Evolutionary conservation across 2,329 filamentous ascomycete genomes (phyloP).

Genomic region (Onygenales sp.): DNA sequence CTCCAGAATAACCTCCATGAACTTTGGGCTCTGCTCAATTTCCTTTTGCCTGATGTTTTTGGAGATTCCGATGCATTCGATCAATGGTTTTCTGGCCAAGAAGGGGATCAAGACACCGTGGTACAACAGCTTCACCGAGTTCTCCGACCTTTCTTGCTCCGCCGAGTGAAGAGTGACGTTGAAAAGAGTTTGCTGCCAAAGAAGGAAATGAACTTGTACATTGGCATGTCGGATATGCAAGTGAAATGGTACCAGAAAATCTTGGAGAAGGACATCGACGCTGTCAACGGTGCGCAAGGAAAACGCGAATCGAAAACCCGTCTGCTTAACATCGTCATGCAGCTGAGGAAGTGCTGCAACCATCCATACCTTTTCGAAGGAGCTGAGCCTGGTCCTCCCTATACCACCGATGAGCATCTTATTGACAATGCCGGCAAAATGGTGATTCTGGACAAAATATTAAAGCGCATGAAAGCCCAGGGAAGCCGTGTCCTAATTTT

Average conservation of each 20-base stretch:
- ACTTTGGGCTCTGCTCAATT: slow-evolving; percentile 94
- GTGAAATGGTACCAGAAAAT: slow-evolving; percentile 99
- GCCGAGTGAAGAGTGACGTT: slow-evolving; percentile 93
- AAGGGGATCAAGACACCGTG: slow-evolving; percentile 85
- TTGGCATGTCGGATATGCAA: slow-evolving; percentile 99
- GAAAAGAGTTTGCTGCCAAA: slow-evolving; percentile 96
- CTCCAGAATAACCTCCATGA: slow-evolving; percentile 98
- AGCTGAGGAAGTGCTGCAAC: slow-evolving; percentile 96
- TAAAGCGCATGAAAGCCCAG: slow-evolving; percentile 71
- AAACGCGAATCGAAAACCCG: slow-evolving; percentile 97
- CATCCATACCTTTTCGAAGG: slow-evolving; percentile 97
- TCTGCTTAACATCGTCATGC: slow-evolving; percentile 97
- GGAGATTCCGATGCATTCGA: slow-evolving; percentile 95
- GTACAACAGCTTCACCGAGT: slow-evolving; percentile 94
- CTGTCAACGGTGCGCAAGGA: slow-evolving; percentile 90
- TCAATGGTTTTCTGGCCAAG: slow-evolving; percentile 91
- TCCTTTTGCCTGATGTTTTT: slow-evolving; percentile 95
- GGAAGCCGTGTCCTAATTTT: slow-evolving; percentile 97
- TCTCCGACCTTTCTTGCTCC: slow-evolving; percentile 82
- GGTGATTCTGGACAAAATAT: slow-evolving; percentile 87
- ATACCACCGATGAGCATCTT: slow-evolving; percentile 95
- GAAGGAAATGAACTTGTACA: slow-evolving; percentile 93
- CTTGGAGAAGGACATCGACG: slow-evolving; percentile 96
- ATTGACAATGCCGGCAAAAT: slow-evolving; percentile 94
- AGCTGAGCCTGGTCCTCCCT: slow-evolving; percentile 91